These are phyloP conservation scores for Colletotrichum phormii DNA, from an alignment of 2,329 filamentous ascomycete species.

Conservation along the genomic window DNA sequence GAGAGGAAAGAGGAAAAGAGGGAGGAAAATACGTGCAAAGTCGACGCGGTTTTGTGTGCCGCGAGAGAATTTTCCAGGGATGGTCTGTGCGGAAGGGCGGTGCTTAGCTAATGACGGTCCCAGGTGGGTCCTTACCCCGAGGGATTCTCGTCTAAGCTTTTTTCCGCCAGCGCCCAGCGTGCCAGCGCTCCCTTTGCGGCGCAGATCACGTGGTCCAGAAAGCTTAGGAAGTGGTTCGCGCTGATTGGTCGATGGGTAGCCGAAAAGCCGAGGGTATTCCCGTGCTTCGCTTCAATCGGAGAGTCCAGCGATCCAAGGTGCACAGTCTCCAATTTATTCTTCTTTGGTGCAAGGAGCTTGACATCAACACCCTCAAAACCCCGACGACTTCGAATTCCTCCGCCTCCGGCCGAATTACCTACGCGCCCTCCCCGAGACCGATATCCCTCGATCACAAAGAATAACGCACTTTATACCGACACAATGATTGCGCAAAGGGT, in stretches of 20 bases:
- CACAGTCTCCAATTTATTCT: slow-evolving; percentile 17
- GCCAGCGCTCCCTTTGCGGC: not conserved
- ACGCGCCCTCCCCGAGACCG: not conserved
- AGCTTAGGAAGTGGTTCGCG: slow-evolving; percentile 50
- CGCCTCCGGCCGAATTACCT: slow-evolving; percentile 29
- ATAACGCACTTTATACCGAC: slow-evolving; percentile 28
- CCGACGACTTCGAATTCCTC: slow-evolving; percentile 38
- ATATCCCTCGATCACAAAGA: not conserved
- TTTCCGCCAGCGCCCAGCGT: not conserved
- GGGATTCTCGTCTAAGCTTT: not conserved
- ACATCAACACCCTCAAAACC: slow-evolving; percentile 34
- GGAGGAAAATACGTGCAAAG: slow-evolving; percentile 1
- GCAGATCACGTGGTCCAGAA: slow-evolving; percentile 16
- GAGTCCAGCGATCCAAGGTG: slow-evolving; percentile 9
- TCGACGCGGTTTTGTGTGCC: slow-evolving; percentile 21
- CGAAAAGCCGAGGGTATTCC: slow-evolving; percentile 55
- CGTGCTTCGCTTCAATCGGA: slow-evolving; percentile 21
- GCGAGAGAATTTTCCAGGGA: not conserved
- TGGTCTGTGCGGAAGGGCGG: slow-evolving; percentile 4
- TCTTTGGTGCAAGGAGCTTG: slow-evolving; percentile 18
- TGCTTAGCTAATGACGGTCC: not conserved
- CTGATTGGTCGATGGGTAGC: slow-evolving; percentile 55
- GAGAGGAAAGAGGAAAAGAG: slow-evolving; percentile 26
- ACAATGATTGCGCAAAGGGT: slow-evolving; percentile 69
- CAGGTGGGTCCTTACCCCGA: not conserved